Evolutionary conservation across 371 early-diverging fungal species (phyloP), one percentile per base, ranked within the genome.

Genomic region (Mucor saturninus): DNA sequence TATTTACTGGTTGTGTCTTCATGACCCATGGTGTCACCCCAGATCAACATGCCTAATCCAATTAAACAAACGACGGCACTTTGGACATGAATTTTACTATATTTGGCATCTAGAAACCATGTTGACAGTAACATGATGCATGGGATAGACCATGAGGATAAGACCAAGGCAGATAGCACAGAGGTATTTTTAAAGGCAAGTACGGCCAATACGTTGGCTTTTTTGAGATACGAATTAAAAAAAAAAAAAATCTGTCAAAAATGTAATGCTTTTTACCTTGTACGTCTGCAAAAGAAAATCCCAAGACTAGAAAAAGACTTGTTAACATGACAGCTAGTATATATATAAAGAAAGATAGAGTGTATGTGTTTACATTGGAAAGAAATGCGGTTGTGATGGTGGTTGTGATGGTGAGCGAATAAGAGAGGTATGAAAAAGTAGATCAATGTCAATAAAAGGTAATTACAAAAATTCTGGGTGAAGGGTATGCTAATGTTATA

Each of bases 141-240:
- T 29, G 80, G 80, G 21, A 77, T 55, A 3, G 80, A 67, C 80
- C 80, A 80, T 29, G 80, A 76, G 2, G 73, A 70, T 21, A 80
- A 54, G 5, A 80, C 61, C 0, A 80, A 50, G 2, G 77, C 75
- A 7, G 80, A 80, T 28, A 80, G 46, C 21, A 80, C 70, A 0
- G 80, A 80, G 8, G 80, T 80, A 29, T 61, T 75, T 61, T 72
- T 76, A 51, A 80, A 80, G 8, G 80, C 80, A 11, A 75, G 63
- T 28, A 80, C 77, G 30, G 75, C 80, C 5, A 77, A 50, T 31
- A 72, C 73, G 59, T 80, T 80, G 49, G 72, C 80, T 79, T 56
- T 10, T 32, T n/a, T 21, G 30, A 58, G 21, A 52, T 2, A 56
- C n/a, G 21, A 21, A 30, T 42, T 21, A 28, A 7, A 29, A 11